Percentiles rank a stretch among this genome's conserved stretches.
Conservation (phyloP, 129 eudicot species). For the Escallonia herrerae region DNA sequence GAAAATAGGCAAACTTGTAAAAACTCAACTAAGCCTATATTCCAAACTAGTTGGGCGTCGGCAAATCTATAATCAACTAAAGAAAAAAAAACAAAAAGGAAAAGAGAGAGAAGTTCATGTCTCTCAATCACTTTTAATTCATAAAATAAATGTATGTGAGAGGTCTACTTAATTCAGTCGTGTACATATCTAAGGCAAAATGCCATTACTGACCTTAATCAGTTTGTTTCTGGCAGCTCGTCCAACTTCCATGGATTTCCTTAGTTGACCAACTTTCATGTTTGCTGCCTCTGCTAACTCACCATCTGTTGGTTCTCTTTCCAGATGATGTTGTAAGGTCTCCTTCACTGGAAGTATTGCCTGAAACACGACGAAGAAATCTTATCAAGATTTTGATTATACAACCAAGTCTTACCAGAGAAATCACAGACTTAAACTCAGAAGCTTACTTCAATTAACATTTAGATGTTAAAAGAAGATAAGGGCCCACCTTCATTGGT, state of each 20-base stretch:
- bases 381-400: not conserved
- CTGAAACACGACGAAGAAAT: constrained; percentile 32
- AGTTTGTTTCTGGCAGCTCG: constrained; percentile 84
- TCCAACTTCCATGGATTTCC: constrained; percentile 66
- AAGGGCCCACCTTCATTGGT: constrained; percentile 69
- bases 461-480: not conserved
- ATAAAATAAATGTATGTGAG: too few species aligned
- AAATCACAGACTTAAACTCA: not conserved
- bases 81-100: not conserved
- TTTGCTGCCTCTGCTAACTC: constrained; percentile 74
- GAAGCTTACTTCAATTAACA: too few species aligned
- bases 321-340: constrained; percentile 47
- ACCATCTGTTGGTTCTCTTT: constrained; percentile 71
- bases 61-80: not conserved
- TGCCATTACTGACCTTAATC: constrained; percentile 54
- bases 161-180: too few species aligned
- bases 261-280: constrained; percentile 48
- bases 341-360: constrained; percentile 65
- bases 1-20: too few species aligned
- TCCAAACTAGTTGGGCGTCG: too few species aligned
- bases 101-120: not conserved
- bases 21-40: too few species aligned
- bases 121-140: too few species aligned
- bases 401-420: not conserved
- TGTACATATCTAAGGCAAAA: too few species aligned